phyloP scores from a whole-genome alignment of 306 rosid species.

The Dryas alaskensis region DNA sequence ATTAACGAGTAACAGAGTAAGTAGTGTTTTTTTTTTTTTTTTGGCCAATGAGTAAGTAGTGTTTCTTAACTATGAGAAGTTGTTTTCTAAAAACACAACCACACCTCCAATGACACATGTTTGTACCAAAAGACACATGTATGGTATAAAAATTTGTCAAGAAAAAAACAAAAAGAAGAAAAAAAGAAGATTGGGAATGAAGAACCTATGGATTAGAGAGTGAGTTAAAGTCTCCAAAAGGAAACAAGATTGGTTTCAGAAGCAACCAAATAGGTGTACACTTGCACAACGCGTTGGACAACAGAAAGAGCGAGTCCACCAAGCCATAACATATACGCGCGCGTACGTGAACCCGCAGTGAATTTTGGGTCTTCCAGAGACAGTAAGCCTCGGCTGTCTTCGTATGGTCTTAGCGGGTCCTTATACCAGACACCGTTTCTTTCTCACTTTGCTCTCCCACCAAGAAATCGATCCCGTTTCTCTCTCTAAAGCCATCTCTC shows the following conservation, averaged over 20 bases:
- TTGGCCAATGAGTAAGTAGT: too few relatives aligned
- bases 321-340: background rate
- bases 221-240: background rate
- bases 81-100: background rate
- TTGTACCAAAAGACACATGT: background rate
- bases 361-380: background rate
- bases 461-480: constrained; percentile 51
- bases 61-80: too few relatives aligned
- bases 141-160: background rate
- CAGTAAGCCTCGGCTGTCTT: constrained; percentile 24
- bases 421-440: constrained; percentile 16
- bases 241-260: constrained; percentile 35
- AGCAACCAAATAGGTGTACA: constrained; percentile 28
- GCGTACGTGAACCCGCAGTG: constrained; percentile 21
- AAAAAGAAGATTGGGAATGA: background rate
- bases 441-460: constrained; percentile 53
- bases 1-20: too few relatives aligned
- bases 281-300: constrained; percentile 31
- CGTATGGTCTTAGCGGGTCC: constrained; percentile 29
- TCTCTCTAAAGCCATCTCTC: constrained; percentile 12
- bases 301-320: constrained; percentile 23
- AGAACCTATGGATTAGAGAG: background rate
- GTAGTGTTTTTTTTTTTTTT: too few relatives aligned
- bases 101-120: background rate
- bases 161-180: background rate